Evolutionary conservation across 1,284 basidiomycete genomes (phyloP).

Genomic region (Lentinus polychrous): DNA sequence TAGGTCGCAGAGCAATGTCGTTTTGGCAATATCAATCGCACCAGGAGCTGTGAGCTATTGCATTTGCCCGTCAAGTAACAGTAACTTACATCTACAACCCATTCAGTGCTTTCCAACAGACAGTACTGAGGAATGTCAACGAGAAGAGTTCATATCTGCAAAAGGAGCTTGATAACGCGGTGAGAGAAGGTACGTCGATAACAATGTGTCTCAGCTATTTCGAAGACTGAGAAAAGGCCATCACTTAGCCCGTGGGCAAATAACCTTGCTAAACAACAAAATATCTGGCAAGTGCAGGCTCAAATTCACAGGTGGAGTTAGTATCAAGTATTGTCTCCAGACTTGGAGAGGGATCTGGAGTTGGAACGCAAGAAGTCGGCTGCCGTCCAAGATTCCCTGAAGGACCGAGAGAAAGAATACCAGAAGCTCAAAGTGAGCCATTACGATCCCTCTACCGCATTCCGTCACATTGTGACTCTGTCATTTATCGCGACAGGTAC

Average conservation of each 20-base stretch:
- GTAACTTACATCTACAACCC: not conserved
- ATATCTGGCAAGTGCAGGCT: conserved; percentile 57
- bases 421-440: conserved; percentile 68
- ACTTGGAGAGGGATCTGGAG: conserved; percentile 72
- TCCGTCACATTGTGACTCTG: too few relatives aligned
- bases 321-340: conserved; percentile 32
- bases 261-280: conserved; percentile 63
- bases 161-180: conserved; percentile 74
- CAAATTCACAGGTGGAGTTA: not conserved
- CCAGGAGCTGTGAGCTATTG: conserved; percentile 61
- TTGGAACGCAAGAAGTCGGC: conserved; percentile 65
- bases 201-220: conserved; percentile 2
- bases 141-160: conserved; percentile 76
- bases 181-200: conserved; percentile 57
- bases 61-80: not conserved
- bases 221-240: not conserved
- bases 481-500: conserved; percentile 34
- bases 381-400: conserved; percentile 65
- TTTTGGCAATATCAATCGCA: conserved; percentile 87
- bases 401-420: conserved; percentile 79
- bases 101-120: conserved; percentile 70
- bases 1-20: conserved; percentile 55
- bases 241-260: conserved; percentile 68
- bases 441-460: not conserved
- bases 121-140: conserved; percentile 68